Evolutionary conservation across 75 land plant species (phyloP), one percentile per base, ranked within the genome.

Genomic region (Cryptomeria japonica): DNA sequence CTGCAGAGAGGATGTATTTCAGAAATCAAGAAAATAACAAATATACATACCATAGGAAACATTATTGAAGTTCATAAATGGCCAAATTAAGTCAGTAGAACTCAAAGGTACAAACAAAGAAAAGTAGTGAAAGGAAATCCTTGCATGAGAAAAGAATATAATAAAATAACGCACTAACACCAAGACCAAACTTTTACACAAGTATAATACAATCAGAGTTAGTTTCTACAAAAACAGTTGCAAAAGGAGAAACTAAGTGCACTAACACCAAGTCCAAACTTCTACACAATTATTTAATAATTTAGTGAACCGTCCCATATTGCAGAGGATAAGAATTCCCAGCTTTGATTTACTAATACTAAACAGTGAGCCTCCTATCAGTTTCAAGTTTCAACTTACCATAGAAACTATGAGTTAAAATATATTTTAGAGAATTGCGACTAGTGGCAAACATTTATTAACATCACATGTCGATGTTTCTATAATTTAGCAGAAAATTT

Each of bases 1-100:
- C 99, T 97, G 95, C 89, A 89, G 15, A 44, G 25, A 58, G 86
- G 72, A 64, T 36, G n/a, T 41, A 80, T 22, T 41, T 25, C 77
- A 75, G 3, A 75, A 34, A 75, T 12, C 77, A 75, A 75, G 37
- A 75, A 32, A 75, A 82, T 38, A 80, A 25, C 18, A 39, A 14
- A 49, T 49, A 49, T 36, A 5, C 10, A 82, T 18, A 44, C n/a
- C 31, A 82, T 3, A 82, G 12, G 3, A 82, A 44, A 44, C 28
- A 32, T 75, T 12, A 75, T 12, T 12, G 37, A 75, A 32, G 77
- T 75, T 3, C 14, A 36, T 11, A 86, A 13, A n/a, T 79, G 10
- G 13, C n/a, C 75, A 79, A 22, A 79, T 82, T 28, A 83, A 42
- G 80, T 25, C 16, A 9, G 39, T 25, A 15, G 12, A 38, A 42